Evolutionary conservation across 1,284 basidiomycete species (phyloP), one percentile per base, ranked within the genome.

Genomic region (Naganishia sp.): DNA sequence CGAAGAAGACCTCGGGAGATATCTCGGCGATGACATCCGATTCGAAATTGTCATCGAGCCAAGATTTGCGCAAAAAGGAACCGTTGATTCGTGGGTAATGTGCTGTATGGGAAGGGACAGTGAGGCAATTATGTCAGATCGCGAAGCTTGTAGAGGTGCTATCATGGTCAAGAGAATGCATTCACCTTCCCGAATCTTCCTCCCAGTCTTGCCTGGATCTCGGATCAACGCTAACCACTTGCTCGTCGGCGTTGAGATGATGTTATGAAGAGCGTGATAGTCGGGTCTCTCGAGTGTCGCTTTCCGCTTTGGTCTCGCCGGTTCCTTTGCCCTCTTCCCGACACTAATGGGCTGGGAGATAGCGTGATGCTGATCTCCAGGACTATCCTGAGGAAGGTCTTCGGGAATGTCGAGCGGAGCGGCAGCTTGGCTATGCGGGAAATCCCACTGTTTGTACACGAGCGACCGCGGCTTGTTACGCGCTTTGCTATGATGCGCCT

Each of bases 191-290:
- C 68, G 65, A 50, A 80, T 80, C 11, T 67, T 71, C 10, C 73
- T 57, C 1, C 75, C 75, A 57, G 72, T 73, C 69, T 75, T 76
- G 21, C 65, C 73, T 9, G 79, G 79, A 64, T 80, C 71, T 18
- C 71, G 70, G 55, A 80, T 79, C 44, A 80, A 69, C 15, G 77
- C 73, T 33, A 80, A 60, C 79, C 79, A 80, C 33, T 74, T 71
- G 16, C 68, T 71, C 5, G 79, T 80, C 13, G 79, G 78, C 7
- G 77, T 77, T 10, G 78, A 71, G 31, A 75, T 75, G 25, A 76
- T 75, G 63, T 80, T 73, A 65, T 80, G 77, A 66, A 79, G 69
- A 39, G 76, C 77, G 59, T 75, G 72, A 66, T 80, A 80, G 59
- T 80, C 79, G 1, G 75, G 75, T 18, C 72, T 65, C 33, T 76